phyloP scores from a whole-genome alignment of 495 filamentous ascomycete species.

The Podospora bellae-mahoneyi region DNA sequence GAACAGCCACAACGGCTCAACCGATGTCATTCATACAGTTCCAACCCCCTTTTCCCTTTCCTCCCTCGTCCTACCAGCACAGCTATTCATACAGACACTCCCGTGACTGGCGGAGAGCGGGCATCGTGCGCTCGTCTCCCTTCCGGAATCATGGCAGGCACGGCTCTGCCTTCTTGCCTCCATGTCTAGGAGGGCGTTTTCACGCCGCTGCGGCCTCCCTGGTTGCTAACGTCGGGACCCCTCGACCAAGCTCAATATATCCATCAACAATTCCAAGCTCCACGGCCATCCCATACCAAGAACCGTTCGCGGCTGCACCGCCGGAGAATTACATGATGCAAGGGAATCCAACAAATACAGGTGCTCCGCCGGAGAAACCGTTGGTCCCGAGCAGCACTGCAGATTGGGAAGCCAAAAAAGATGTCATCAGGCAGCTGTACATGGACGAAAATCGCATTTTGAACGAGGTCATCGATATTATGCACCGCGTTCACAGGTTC shows the following conservation, averaged over 20 bases:
- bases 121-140: neutral
- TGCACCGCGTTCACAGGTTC: constrained; percentile 32
- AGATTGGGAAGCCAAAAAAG: constrained; percentile 35
- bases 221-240: neutral
- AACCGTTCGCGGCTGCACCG: neutral
- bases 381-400: constrained; percentile 33
- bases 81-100: neutral
- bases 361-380: constrained; percentile 15
- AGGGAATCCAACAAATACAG: neutral
- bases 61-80: neutral
- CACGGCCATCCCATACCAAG: neutral
- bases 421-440: constrained; percentile 31
- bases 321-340: neutral
- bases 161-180: neutral
- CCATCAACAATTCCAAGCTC: neutral
- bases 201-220: neutral
- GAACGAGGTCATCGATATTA: constrained; percentile 36
- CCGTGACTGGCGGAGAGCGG: neutral
- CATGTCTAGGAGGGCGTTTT: neutral
- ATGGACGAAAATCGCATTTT: constrained; percentile 36
- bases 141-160: neutral
- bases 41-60: neutral
- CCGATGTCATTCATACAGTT: neutral
- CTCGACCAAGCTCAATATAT: neutral
- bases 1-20: neutral